Evolutionary conservation across 192 early-diverging fungal species (phyloP).

Genomic region (Mortierella alpina): DNA sequence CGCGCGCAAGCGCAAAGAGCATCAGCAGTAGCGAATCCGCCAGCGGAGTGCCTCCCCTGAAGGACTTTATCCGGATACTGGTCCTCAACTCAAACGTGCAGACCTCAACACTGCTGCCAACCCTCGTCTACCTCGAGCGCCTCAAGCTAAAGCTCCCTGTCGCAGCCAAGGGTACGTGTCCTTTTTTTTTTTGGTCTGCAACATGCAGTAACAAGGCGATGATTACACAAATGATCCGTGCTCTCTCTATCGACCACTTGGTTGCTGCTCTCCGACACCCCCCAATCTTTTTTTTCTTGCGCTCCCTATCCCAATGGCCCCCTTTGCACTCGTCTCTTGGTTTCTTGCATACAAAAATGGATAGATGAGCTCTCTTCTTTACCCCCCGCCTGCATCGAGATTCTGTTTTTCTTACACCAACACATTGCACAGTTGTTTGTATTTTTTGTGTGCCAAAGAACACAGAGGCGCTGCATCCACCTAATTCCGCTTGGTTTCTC

Average conservation of each 20-base stretch:
- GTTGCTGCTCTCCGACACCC: background rate
- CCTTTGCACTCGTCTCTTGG: no score
- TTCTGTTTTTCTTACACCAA: background rate
- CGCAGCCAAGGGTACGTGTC: slow-evolving; percentile 71
- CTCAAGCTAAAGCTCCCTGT: slow-evolving; percentile 72
- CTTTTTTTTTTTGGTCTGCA: background rate
- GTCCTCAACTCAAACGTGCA: slow-evolving; percentile 78
- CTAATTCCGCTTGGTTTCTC: no score
- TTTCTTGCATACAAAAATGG: slow-evolving; percentile 13
- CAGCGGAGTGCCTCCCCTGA: slow-evolving; percentile 65
- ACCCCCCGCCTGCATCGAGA: background rate
- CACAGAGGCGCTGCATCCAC: no score
- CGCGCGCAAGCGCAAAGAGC: slow-evolving; percentile 10
- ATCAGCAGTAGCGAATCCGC: slow-evolving; percentile 11
- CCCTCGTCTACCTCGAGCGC: slow-evolving; percentile 76
- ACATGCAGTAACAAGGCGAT: background rate
- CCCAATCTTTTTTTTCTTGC: slow-evolving; percentile 9
- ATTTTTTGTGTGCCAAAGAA: background rate
- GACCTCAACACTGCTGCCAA: slow-evolving; percentile 75
- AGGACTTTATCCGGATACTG: slow-evolving; percentile 71
- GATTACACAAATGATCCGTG: slow-evolving; percentile 6
- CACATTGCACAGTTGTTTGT: slow-evolving; percentile 13
- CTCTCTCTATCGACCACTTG: background rate
- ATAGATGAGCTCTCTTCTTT: slow-evolving; percentile 10
- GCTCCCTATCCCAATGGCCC: background rate